Evolutionary conservation across 257 asterid genomes (phyloP).

Genomic region (Solanum lignicaule): DNA sequence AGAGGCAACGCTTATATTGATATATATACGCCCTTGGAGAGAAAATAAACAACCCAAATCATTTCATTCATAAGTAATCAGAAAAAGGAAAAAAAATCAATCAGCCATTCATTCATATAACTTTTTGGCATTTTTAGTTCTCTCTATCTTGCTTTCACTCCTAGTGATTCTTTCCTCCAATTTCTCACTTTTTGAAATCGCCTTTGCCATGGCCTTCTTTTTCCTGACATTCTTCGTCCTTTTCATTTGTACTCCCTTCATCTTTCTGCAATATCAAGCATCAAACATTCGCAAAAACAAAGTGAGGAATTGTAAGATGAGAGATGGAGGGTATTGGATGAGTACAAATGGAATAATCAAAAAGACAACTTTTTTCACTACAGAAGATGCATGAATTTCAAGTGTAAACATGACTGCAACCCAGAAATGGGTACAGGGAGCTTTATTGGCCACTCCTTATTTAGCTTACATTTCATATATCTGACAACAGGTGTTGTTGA

Average conservation of each 20-base stretch:
- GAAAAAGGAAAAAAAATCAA: too few species aligned
- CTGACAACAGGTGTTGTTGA: too few species aligned
- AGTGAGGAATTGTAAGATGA: background rate
- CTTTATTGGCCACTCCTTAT: too few species aligned
- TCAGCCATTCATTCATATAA: slow-evolving; percentile 25
- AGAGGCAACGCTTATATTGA: background rate
- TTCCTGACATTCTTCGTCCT: slow-evolving; percentile 52
- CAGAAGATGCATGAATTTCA: background rate
- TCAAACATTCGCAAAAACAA: background rate
- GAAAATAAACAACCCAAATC: background rate
- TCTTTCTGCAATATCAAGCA: slow-evolving; percentile 31
- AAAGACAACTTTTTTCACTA: background rate
- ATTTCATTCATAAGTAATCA: background rate
- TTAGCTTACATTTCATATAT: too few species aligned
- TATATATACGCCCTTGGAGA: background rate
- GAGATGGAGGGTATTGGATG: background rate
- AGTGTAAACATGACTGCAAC: background rate
- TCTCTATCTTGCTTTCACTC: slow-evolving; percentile 39
- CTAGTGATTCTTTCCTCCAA: slow-evolving; percentile 30
- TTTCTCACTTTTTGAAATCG: slow-evolving; percentile 41
- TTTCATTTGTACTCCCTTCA: slow-evolving; percentile 52
- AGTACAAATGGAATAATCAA: background rate
- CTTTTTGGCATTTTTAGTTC: slow-evolving; percentile 48
- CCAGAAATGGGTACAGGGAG: background rate
- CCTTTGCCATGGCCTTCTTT: slow-evolving; percentile 65